Evolutionary conservation across 2,329 filamentous ascomycete species (phyloP), one percentile per base, ranked within the genome.

Genomic region (Paecilomyces sp.): DNA sequence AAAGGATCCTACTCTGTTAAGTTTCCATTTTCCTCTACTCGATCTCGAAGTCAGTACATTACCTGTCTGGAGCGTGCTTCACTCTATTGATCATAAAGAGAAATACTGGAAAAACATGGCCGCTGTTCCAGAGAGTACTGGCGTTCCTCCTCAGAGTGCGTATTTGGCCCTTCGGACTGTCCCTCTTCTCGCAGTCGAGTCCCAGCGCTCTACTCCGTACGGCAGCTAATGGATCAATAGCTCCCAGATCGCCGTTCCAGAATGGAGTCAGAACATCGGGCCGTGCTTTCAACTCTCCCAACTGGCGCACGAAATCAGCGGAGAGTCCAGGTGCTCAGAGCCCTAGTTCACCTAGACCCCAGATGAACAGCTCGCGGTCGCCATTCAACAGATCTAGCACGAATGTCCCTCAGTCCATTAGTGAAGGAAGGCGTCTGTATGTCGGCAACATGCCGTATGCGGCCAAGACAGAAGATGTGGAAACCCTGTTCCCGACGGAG

Each of bases 401-500:
- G 30, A 69, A 73, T 60, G 70, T 71, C 1, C 71, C 72, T 9
- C 71, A 72, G 58, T 72, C 74, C 12, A 75, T 77, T 50, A 70
- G 67, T 4, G 74, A 75, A 60, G 76, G 77, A 18, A 76, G 76
- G 54, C 73, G 80, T 36, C 69, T 85, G 4, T 83, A 84, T 63
- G 77, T 85, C 12, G 82, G 82, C 59, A 84, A 83, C 62, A 74
- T 84, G 67, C 78, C 80, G 0, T 84, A 84, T 65, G 77, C 77
- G 56, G 82, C 81, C n/a, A 80, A 81, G 65, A 69, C 73, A 54
- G 72, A 78, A 61, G 81, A 84, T 68, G 76, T 84, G 53, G 73
- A 79, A 65, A 68, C 69, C 11, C 68, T 84, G 47, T 82, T 84
- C 67, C 68, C 70, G 24, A 72, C 74, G 24, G 74, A 73, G 54